A percentile compares a stretch with the other conserved stretches of the same genome.
Evolutionary conservation across 768 basidiomycete genomes (phyloP).

Genomic region (Mycena galopus): DNA sequence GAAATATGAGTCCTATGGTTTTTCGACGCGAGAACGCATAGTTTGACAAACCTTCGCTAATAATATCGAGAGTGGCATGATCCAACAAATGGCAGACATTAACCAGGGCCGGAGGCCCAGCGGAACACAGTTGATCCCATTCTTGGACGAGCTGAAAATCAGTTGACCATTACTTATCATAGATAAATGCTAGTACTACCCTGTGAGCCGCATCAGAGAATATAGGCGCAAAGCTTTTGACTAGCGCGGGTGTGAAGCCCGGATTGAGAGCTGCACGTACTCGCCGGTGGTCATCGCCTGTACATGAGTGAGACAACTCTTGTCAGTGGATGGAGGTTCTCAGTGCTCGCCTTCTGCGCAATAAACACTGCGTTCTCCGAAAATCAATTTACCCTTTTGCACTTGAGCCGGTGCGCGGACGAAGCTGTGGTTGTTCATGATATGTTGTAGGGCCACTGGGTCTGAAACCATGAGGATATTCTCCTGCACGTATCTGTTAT

Average conservation of each 20-base stretch:
- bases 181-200: background rate
- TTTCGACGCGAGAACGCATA: no score
- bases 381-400: slow-evolving; percentile 25
- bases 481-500: slow-evolving; percentile 11
- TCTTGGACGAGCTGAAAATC: slow-evolving; percentile 21
- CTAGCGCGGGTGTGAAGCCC: slow-evolving; percentile 13
- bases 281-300: slow-evolving; percentile 29
- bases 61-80: slow-evolving; percentile 31
- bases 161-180: background rate
- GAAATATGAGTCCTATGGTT: background rate
- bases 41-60: slow-evolving; percentile 22
- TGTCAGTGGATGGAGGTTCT: no score
- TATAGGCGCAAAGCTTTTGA: slow-evolving; percentile 21
- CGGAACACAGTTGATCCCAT: slow-evolving; percentile 19
- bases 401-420: slow-evolving; percentile 20
- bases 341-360: slow-evolving; percentile 23
- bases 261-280: slow-evolving; percentile 27
- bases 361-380: slow-evolving; percentile 26
- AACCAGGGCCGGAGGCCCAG: background rate
- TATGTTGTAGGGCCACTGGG: slow-evolving; percentile 22
- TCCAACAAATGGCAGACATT: slow-evolving; percentile 32
- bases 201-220: slow-evolving; percentile 25
- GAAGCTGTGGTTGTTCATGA: slow-evolving; percentile 24
- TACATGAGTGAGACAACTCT: background rate
- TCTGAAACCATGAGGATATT: slow-evolving; percentile 30